phyloP scores from a whole-genome alignment of 352 stramenopile species.

The Globisporangium lucens region DNA sequence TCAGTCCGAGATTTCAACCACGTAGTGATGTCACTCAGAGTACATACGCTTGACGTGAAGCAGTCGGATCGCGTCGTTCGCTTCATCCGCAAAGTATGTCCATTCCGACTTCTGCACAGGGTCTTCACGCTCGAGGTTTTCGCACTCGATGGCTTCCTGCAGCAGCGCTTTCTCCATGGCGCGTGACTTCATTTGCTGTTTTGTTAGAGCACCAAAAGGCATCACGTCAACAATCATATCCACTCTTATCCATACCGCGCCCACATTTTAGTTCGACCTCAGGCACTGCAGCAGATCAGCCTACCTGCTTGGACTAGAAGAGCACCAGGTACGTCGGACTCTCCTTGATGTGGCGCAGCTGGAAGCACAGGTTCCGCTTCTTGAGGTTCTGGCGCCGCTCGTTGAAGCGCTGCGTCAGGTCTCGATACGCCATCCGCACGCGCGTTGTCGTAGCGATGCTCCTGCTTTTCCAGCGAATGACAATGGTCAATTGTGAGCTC shows the following conservation, averaged over 20 bases:
- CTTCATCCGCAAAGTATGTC: slow-evolving; percentile 56
- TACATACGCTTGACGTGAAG: slow-evolving; percentile 67
- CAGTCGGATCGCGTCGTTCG: slow-evolving; percentile 61
- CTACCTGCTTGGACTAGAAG: slow-evolving; percentile 56
- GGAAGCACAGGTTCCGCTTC: slow-evolving; percentile 56
- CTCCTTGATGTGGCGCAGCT: slow-evolving; percentile 44
- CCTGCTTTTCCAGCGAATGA: neutral
- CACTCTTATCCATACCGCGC: too few relatives aligned
- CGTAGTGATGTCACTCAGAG: neutral
- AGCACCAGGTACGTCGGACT: slow-evolving; percentile 39
- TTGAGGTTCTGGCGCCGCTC: slow-evolving; percentile 41
- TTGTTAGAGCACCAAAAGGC: neutral
- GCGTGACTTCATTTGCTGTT: slow-evolving; percentile 41
- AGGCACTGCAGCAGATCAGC: neutral
- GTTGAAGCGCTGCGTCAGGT: slow-evolving; percentile 51
- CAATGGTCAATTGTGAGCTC: neutral
- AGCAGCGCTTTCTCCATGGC: slow-evolving; percentile 65
- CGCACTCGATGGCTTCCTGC: slow-evolving; percentile 49
- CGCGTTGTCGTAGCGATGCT: neutral
- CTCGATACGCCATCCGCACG: slow-evolving; percentile 52
- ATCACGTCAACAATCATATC: too few relatives aligned
- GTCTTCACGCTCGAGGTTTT: slow-evolving; percentile 25
- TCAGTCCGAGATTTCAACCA: neutral
- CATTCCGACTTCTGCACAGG: slow-evolving; percentile 46
- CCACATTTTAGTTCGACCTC: too few relatives aligned